Evolutionary conservation across 805 yeast species (phyloP).

Genomic region (Komagataella kurtzmanii): DNA sequence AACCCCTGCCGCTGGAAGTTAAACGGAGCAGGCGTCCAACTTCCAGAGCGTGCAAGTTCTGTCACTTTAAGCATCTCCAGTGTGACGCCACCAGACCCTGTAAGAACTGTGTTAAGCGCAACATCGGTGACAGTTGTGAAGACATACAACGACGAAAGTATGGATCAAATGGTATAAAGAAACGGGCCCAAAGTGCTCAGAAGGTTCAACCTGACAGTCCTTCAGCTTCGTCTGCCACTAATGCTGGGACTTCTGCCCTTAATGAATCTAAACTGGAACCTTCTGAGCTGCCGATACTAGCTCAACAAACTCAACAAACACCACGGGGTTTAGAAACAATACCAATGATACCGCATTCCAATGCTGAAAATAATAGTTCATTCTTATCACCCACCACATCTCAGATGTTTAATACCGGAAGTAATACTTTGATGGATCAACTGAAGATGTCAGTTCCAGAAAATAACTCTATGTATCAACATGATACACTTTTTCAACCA

Average conservation of each 20-base stretch:
- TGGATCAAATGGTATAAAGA: neutral
- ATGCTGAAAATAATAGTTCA: neutral
- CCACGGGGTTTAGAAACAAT: neutral
- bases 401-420: neutral
- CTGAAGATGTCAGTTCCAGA: neutral
- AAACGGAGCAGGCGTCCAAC: conserved; percentile 48
- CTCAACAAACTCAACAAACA: conserved; percentile 5
- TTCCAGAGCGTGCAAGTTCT: conserved; percentile 56
- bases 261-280: conserved; percentile 9
- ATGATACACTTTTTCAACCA: neutral
- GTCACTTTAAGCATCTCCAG: conserved; percentile 63
- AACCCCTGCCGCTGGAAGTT: conserved; percentile 37
- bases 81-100: conserved; percentile 64
- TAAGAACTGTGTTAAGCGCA: conserved; percentile 52
- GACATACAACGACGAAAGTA: conserved; percentile 35
- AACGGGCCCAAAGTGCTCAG: neutral
- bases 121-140: conserved; percentile 37
- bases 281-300: conserved; percentile 7
- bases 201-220: neutral
- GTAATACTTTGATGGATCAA: neutral
- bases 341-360: neutral
- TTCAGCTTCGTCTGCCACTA: neutral
- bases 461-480: neutral
- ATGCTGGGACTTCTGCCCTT: neutral
- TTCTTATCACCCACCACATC: neutral